Percentiles rank a stretch among this genome's conserved stretches.
Conservation (phyloP, 2,329 filamentous ascomycete genomes). For the Cordyceps tenuipes region DNA sequence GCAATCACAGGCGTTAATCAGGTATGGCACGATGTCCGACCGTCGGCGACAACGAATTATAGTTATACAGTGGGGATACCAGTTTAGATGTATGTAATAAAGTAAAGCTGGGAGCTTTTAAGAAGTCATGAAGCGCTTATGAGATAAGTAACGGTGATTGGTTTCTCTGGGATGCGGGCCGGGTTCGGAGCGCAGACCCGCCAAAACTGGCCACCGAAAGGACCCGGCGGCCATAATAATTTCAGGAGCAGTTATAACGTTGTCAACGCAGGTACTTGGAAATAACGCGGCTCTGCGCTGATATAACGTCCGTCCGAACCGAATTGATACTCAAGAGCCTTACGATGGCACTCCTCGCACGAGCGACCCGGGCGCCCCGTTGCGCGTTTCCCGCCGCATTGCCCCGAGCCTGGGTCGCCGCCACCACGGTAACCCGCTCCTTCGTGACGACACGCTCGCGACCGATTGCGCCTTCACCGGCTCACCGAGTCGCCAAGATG, state of each 20-base stretch:
- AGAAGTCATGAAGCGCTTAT: not conserved
- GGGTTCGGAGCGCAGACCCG: conserved; percentile 5
- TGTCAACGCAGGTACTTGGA: not conserved
- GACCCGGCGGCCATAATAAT: conserved; percentile 8
- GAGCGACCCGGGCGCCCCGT: conserved; percentile 12
- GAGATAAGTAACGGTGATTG: not conserved
- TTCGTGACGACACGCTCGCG: conserved; percentile 24
- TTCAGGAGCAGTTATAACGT: not conserved
- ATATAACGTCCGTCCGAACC: not conserved
- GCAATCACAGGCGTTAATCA: conserved; percentile 4
- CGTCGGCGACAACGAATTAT: not conserved
- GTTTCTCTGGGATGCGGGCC: not conserved
- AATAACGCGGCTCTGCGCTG: not conserved
- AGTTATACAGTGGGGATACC: not conserved
- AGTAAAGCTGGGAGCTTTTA: not conserved
- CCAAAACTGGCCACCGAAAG: not conserved
- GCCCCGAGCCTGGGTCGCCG: not conserved
- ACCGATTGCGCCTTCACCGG: conserved; percentile 19
- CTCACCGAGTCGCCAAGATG: conserved; percentile 44
- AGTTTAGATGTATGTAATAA: not conserved
- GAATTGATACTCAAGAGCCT: not conserved
- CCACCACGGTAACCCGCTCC: conserved; percentile 16
- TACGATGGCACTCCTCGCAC: conserved; percentile 16
- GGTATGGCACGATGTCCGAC: not conserved
- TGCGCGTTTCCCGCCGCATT: not conserved